Base-by-base conservation (phyloP, 23 red algal genomes). In the Gracilaria domingensis region DNA sequence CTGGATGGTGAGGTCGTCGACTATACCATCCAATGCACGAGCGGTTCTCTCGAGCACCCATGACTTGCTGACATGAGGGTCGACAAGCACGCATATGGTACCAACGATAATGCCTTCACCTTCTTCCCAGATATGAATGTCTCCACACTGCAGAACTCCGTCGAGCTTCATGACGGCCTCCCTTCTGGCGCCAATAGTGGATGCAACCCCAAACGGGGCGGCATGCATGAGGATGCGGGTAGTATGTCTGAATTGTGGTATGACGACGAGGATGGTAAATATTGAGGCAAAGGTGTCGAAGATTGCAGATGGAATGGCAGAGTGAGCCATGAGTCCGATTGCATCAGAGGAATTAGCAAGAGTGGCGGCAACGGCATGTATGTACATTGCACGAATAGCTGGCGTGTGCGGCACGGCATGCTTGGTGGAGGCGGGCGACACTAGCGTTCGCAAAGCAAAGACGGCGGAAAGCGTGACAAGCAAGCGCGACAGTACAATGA, bases 121-220 rank as follows among this genome's bases (percentile, higher is more conserved):
- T 58, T 91, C 87, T 48, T 91, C 87, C 87, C 87, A 91, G n/a
- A 91, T 66, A 59, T 91, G 87, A 28, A 81, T 53, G 11, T 81
- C 74, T 17, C 72, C 73, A 61, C 59, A 80, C 6, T 66, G 56
- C 12, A 91, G 47, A 34, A 91, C 87, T 33, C 87, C 87, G 12
- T 91, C 87, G 11, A 91, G 35, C 24, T 66, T 57, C 75, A 72
- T 69, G 28, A 91, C 53, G 34, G 53, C 21, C 6, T 91, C 87
- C 16, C 56, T 65, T 45, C 87, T 66, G 4, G 87, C 24, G 13
- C 40, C 32, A 35, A 91, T 66, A 21, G 75, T 53, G 32, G 60
- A 51, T 3, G 17, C 59, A 32, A 80, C 67, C 5, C 87, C 51
- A 32, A 37, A 65, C 16, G 72, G 72, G 40, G 87, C 69, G 18